Base-by-base conservation (phyloP, 176 grass and related monocot species). In the Tillandsia leiboldiana region DNA sequence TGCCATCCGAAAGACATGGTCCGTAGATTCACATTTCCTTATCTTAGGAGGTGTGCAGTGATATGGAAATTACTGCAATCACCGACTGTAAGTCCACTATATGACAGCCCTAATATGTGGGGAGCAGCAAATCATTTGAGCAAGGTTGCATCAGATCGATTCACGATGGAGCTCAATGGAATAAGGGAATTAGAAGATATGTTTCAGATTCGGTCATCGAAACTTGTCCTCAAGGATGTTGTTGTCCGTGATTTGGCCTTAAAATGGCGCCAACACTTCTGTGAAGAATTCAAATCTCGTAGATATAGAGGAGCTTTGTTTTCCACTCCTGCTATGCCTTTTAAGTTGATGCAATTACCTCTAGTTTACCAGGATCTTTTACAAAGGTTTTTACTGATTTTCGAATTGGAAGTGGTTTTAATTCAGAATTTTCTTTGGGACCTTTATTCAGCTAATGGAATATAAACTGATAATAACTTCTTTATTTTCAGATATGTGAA, bases 221-320 rank as follows among this genome's bases (percentile, higher is more conserved):
- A 99, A 42, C 48, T 71, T 51, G 76, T 99, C 71, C 77, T 99
- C 56, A 88, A 80, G 79, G 84, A 99, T 80, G 82, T 88, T 58
- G 63, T 71, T 62, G 80, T 90, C 72, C 82, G 84, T 57, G 73
- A 75, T 49, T 83, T 93, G 53, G 69, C 82, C 59, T 69, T 88
- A 65, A 93, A 85, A 86, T 99, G 95, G 95, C 90, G 84, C 61
- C 77, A 88, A 17, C 95, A 99, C 83, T 99, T 99, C 51, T 77
- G 28, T 53, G 79, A 99, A 72, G 90, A 99, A 13, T 90, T 90
- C 53, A 71, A 42, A 69, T 64, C 73, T 64, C 69, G 75, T 52
- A 88, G 81, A 71, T 70, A 80, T 68, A 85, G 70, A 78, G 75
- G 76, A 27, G 27, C 59, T 73, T 81, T 90, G 72, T 81, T 87